phyloP scores from a whole-genome alignment of 768 basidiomycete genomes.

The Lactarius sp. region DNA sequence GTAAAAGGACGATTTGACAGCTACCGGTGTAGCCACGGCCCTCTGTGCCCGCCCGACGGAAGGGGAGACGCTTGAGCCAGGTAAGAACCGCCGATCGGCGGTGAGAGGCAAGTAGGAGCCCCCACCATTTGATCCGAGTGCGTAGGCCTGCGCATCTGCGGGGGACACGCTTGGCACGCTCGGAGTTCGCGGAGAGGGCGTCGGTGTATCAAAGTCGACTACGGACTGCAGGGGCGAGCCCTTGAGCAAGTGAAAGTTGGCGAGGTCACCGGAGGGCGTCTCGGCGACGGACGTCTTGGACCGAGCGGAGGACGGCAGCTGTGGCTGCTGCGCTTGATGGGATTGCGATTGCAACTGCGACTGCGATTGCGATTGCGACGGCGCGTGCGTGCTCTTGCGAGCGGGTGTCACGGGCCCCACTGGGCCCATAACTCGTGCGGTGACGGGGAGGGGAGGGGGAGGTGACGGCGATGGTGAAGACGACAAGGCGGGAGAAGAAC shows the following conservation, averaged over 20 bases:
- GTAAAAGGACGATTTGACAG: slow-evolving; percentile 12
- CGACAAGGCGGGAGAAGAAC: not conserved
- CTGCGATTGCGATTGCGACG: not conserved
- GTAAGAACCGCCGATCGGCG: slow-evolving; percentile 9
- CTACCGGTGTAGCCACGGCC: not conserved
- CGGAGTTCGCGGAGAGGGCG: slow-evolving; percentile 23
- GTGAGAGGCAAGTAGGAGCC: not conserved
- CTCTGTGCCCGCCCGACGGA: slow-evolving; percentile 15
- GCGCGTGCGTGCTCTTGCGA: not conserved
- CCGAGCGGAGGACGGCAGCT: slow-evolving; percentile 13
- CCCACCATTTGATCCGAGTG: not conserved
- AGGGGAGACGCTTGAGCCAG: slow-evolving; percentile 11
- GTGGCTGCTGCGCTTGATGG: not conserved
- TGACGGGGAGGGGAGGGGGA: not conserved
- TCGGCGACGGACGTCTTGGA: slow-evolving; percentile 25
- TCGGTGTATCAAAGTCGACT: slow-evolving; percentile 21
- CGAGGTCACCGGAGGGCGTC: slow-evolving; percentile 26
- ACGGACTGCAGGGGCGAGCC: slow-evolving; percentile 24
- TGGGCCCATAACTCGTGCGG: not conserved
- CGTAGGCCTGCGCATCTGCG: slow-evolving; percentile 7
- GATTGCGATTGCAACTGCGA: not conserved
- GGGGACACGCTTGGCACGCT: slow-evolving; percentile 18
- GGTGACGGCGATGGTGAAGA: slow-evolving; percentile 3
- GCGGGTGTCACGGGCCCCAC: slow-evolving; percentile 13
- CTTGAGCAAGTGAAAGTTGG: slow-evolving; percentile 24